Conservation (phyloP, 177 flowering plant genomes). For the Vitis hybrid region DNA sequence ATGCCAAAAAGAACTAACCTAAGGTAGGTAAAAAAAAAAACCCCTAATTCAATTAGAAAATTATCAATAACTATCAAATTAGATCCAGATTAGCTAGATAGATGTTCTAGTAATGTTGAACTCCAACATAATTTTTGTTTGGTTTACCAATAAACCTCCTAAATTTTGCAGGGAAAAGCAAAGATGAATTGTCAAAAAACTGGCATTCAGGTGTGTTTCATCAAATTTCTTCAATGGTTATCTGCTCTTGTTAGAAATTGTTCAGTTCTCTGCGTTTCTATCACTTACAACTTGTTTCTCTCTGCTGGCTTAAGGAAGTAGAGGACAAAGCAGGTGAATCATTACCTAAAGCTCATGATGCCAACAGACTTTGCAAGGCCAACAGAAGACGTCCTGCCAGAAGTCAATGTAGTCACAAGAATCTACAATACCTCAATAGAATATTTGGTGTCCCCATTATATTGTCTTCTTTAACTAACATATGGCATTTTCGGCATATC, state of each 20-base stretch:
- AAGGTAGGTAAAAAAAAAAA: too few species aligned
- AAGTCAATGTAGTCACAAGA: slow-evolving; percentile 43
- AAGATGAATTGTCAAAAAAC: slow-evolving; percentile 4
- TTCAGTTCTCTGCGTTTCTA: neutral
- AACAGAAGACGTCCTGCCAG: slow-evolving; percentile 43
- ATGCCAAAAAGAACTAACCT: too few species aligned
- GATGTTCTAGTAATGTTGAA: too few species aligned
- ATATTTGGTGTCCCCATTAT: neutral
- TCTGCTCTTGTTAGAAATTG: neutral
- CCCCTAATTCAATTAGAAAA: too few species aligned
- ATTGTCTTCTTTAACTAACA: slow-evolving; percentile 4
- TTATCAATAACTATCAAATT: too few species aligned
- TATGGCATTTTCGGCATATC: slow-evolving; percentile 2
- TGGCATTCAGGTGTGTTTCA: slow-evolving; percentile 18
- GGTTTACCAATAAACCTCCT: neutral
- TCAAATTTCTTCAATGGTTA: neutral
- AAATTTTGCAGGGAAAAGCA: slow-evolving; percentile 14
- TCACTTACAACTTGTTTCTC: slow-evolving; percentile 6
- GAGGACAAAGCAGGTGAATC: slow-evolving; percentile 20
- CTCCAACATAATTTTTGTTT: neutral
- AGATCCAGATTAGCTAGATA: too few species aligned
- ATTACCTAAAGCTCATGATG: slow-evolving; percentile 6
- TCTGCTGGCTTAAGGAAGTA: slow-evolving; percentile 21
- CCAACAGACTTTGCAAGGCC: slow-evolving; percentile 19
- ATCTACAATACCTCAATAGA: neutral